Conservation (phyloP, 768 basidiomycete species). For the Rhizopogon salebrosus region DNA sequence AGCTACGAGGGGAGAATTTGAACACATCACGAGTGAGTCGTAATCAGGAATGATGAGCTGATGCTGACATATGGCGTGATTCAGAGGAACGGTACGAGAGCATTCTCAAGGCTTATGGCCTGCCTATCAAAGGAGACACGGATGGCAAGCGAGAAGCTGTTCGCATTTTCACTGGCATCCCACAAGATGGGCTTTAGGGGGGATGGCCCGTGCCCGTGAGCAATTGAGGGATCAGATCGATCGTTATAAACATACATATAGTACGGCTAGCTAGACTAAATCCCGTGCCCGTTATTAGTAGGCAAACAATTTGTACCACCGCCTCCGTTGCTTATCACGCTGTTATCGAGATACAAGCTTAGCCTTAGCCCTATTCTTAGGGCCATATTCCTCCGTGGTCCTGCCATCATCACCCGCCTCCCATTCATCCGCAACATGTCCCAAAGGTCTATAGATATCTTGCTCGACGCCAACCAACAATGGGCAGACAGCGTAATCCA, state of each 20-base stretch:
- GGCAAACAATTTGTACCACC: no score
- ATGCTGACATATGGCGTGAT: neutral
- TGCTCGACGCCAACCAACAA: constrained; percentile 51
- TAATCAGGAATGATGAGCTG: neutral
- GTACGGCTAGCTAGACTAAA: no score
- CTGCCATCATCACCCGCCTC: neutral
- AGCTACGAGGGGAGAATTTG: constrained; percentile 35
- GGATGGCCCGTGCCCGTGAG: no score
- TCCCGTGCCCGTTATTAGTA: no score
- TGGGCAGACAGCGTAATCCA: constrained; percentile 63
- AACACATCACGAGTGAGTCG: constrained; percentile 37
- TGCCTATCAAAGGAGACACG: constrained; percentile 34
- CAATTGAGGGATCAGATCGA: no score
- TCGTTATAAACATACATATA: no score
- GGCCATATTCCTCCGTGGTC: neutral
- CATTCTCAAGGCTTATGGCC: constrained; percentile 30
- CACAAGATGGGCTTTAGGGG: constrained; percentile 14
- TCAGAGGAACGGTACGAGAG: constrained; percentile 39
- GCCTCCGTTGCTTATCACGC: neutral
- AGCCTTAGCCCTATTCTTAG: neutral
- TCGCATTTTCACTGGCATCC: constrained; percentile 33
- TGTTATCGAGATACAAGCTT: neutral
- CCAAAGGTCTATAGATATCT: neutral
- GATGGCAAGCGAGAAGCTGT: constrained; percentile 33
- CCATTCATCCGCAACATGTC: neutral